Evolutionary conservation across 116 monocot species (phyloP).

Genomic region (Iris pallida): DNA sequence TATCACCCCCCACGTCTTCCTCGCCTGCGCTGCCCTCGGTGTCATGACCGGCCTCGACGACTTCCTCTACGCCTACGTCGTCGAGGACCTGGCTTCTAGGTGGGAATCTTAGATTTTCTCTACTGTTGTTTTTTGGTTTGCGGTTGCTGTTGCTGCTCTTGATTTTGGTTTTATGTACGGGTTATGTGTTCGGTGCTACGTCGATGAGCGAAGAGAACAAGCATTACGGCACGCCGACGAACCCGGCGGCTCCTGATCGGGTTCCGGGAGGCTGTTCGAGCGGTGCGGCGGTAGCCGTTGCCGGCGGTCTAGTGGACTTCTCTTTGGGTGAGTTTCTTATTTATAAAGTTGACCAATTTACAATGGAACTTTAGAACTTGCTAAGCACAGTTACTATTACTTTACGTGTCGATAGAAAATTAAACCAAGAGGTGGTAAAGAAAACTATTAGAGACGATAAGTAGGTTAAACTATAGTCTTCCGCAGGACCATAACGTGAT

Average conservation of each 20-base stretch:
- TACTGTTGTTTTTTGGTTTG: no score
- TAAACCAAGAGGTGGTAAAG: no score
- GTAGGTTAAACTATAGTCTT: no score
- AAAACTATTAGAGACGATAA: no score
- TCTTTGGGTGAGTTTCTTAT: slow-evolving; percentile 59
- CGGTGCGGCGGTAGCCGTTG: slow-evolving; percentile 88
- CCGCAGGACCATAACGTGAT: no score
- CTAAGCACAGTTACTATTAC: no score
- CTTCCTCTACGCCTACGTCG: slow-evolving; percentile 31
- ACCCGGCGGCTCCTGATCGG: slow-evolving; percentile 63
- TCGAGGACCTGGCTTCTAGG: slow-evolving; percentile 82
- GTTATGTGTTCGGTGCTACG: no score
- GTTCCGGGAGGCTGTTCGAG: slow-evolving; percentile 87
- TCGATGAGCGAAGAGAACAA: slow-evolving; percentile 71
- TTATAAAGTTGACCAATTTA: no score
- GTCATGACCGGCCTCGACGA: slow-evolving; percentile 20
- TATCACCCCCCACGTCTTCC: slow-evolving; percentile 11
- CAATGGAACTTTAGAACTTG: no score
- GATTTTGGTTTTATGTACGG: no score
- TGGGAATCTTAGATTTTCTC: slow-evolving; percentile 11
- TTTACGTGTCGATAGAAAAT: no score
- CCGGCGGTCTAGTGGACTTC: slow-evolving; percentile 78
- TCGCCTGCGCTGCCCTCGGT: slow-evolving; percentile 11
- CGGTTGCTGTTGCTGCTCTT: no score
- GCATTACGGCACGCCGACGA: slow-evolving; percentile 73